Evolutionary conservation across 257 asterid genomes (phyloP), one percentile per base, ranked within the genome.

Genomic region (Plantago ovata): DNA sequence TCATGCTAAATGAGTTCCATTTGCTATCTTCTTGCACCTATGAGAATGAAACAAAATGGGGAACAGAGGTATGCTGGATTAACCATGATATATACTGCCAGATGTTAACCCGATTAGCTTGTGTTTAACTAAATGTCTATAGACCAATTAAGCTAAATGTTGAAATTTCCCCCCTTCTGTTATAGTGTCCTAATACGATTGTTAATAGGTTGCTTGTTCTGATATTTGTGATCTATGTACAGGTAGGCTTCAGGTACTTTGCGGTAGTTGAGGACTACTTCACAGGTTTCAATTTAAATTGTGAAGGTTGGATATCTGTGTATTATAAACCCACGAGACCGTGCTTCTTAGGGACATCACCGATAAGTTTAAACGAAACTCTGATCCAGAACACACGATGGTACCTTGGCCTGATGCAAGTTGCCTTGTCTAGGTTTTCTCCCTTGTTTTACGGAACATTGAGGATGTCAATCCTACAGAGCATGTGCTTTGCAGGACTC

Each of bases 301-400:
- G 82, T 33, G 64, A 52, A 42, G 82, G 82, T 4, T 76, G 82
- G 82, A 68, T 3, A 7, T 76, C 82, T 10, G 70, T 68, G 18
- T 66, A 53, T 15, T 53, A 16, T 23, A 58, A 72, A 40, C 82
- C 82, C 1, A 4, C 21, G 28, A 62, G 58, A 61, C 66, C 82
- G 23, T 71, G 76, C 23, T 72, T 76, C 69, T 58, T 68, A 55
- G 82, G 82, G 14, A 41, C 57, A 9, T 53, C 66, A 1, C 61
- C 82, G 4, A 72, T 63, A 47, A 69, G 61, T 40, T 58, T 76
- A 63, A 62, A 43, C 16, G 82, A 76, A 24, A 52, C 59, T 21
- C 40, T 76, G 12, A 55, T 61, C 41, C 82, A 76, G 54, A 58
- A 74, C 38, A 72, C 64, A 36, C 47, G 75, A 53, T 76, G 79